Base-by-base conservation (phyloP, 345 rosid species). In the Linum tenue region DNA sequence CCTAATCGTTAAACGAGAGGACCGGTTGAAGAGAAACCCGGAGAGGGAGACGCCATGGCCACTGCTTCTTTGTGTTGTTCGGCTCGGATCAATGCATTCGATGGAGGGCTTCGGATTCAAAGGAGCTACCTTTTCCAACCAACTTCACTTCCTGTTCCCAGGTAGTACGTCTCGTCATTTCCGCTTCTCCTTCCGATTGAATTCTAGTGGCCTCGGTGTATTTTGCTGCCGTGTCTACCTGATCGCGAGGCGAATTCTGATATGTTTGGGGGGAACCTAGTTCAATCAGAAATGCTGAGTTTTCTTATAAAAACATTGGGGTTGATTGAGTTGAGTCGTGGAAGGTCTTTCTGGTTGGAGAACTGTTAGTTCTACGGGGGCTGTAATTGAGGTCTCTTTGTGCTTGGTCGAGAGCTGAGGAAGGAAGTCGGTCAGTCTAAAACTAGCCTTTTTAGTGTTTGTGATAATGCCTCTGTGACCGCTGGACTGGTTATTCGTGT, bases 61-160 rank as follows among this genome's bases (percentile, higher is more conserved):
- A 41, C 80, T 3, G 81, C 85, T 75, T 85, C 94, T 37, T 40
- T 85, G 51, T 84, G 85, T 70, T 81, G 87, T 2, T 77, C 89
- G 15, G 69, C 78, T 51, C 89, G 77, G 77, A 76, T 89, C 79
- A 81, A 70, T 71, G 91, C 86, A 6, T 75, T 89, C 62, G 73
- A 76, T 14, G 78, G 70, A 2, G 80, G 78, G 40, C 81, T 83
- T 55, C 70, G 64, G 66, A 73, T 81, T 14, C 85, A 74, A 65
- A 82, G 72, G 44, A 55, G 65, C 39, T 62, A 55, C 66, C 67
- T 80, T 15, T 64, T 43, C 38, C 82, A 63, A 62, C 78, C 85
- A 81, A 68, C 39, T 71, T 76, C 82, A 12, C 38, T 80, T 36
- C 35, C 81, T 62, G 39, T 77, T 44, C 39, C 86, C 37, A 78